Evolutionary conservation across 2,329 filamentous ascomycete genomes (phyloP).

Genomic region (Ophiostoma australiae): DNA sequence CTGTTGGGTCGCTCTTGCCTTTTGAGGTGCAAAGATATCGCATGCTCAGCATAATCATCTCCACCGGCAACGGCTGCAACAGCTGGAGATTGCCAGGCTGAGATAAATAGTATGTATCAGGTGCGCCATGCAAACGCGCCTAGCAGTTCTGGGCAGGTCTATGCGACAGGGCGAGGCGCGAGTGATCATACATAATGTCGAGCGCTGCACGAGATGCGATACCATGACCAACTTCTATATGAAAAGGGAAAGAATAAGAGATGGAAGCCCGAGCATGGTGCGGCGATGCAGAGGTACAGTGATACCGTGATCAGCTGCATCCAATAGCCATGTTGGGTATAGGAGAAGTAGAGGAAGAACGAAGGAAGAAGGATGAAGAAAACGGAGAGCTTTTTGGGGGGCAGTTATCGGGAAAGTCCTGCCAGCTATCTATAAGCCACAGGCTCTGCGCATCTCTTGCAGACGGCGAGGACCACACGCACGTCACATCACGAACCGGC

Average conservation of each 20-base stretch:
- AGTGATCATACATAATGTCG: not conserved
- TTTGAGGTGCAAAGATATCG: not conserved
- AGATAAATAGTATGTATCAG: not conserved
- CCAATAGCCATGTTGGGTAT: not conserved
- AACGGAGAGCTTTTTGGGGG: not conserved
- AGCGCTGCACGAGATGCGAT: not conserved
- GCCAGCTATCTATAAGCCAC: not conserved
- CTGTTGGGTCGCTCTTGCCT: slow-evolving; percentile 6
- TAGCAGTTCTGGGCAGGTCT: slow-evolving; percentile 10
- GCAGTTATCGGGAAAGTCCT: not conserved
- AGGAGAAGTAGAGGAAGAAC: not conserved
- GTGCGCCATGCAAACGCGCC: not conserved
- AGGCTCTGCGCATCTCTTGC: not conserved
- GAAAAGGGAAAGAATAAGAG: not conserved
- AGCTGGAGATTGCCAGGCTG: not conserved
- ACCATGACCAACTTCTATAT: not conserved
- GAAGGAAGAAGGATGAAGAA: not conserved
- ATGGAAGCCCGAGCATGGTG: not conserved
- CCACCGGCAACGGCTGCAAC: not conserved
- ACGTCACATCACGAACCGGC: not conserved
- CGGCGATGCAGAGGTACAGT: not conserved
- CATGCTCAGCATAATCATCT: not conserved
- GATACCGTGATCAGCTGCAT: not conserved
- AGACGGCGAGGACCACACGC: not conserved
- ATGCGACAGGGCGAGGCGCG: slow-evolving; percentile 16